Percentiles rank a stretch among this genome's conserved stretches.
Conservation (phyloP, 2,329 filamentous ascomycete species). For the Penicillium carneum region DNA sequence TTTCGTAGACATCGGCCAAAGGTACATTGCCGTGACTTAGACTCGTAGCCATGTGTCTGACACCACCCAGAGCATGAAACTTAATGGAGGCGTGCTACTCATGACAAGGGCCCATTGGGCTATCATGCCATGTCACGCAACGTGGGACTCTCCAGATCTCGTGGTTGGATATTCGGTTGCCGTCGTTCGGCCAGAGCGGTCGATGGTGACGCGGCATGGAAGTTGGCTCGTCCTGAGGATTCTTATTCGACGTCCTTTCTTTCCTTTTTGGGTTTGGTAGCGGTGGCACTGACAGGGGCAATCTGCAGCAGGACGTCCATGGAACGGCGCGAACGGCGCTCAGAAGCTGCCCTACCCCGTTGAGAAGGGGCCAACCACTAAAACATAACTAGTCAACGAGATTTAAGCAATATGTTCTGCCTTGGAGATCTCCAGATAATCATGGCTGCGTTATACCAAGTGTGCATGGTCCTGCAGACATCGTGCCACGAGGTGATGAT, state of each 20-base stretch:
- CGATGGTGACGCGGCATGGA: background rate
- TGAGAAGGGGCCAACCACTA: background rate
- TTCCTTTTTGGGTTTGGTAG: constrained; percentile 2
- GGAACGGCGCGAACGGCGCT: background rate
- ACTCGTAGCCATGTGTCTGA: background rate
- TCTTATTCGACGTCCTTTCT: background rate
- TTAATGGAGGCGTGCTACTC: background rate
- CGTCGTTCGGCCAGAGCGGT: constrained; percentile 4
- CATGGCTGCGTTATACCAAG: background rate
- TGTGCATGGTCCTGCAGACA: background rate
- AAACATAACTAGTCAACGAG: constrained; percentile 1
- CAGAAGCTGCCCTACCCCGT: background rate
- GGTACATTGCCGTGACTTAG: constrained; percentile 4
- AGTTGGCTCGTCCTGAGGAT: background rate
- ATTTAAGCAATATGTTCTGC: background rate
- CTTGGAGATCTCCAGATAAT: background rate
- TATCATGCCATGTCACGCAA: constrained; percentile 2
- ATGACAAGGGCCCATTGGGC: background rate
- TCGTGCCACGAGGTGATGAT: background rate
- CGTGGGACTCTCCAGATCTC: background rate
- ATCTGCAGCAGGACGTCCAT: constrained; percentile 5
- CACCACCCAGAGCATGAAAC: background rate
- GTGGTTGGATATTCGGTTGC: constrained; percentile 4
- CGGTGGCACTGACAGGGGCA: constrained; percentile 14
- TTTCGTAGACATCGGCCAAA: background rate